Evolutionary conservation across 208 protist genomes (phyloP).

Genomic region (Acanthamoeba castellanii): DNA sequence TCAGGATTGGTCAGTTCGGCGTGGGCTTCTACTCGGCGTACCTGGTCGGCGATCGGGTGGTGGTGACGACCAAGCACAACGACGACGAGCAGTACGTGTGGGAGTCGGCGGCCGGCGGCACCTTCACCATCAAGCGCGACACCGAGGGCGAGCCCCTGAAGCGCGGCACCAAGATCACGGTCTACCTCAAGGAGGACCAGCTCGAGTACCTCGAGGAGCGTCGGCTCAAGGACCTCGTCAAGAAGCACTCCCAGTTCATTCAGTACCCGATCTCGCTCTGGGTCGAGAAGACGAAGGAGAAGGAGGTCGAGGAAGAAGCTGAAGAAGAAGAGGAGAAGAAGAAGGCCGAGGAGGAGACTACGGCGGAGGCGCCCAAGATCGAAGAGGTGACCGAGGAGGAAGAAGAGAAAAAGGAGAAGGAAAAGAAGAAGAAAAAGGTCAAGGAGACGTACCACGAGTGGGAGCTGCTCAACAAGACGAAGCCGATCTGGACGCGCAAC

Average conservation of each 20-base stretch:
- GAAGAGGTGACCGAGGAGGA: conserved; percentile 91
- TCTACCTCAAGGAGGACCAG: conserved; percentile 98
- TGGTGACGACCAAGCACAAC: conserved; percentile 98
- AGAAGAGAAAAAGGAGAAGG: conserved; percentile 73
- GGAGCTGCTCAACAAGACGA: conserved; percentile 98
- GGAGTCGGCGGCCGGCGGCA: conserved; percentile 97
- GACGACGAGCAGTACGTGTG: conserved; percentile 98
- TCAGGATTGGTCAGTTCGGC: conserved; percentile 99
- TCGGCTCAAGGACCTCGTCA: conserved; percentile 97
- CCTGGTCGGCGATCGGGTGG: conserved; percentile 98
- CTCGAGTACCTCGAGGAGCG: conserved; percentile 96
- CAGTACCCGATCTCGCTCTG: conserved; percentile 97
- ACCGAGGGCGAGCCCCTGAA: conserved; percentile 91
- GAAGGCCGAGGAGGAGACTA: conserved; percentile 81
- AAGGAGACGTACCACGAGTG: conserved; percentile 93
- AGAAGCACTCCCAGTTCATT: conserved; percentile 99
- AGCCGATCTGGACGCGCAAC: conserved; percentile 98
- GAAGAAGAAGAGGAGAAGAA: conserved; percentile 85
- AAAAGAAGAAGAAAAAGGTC: conserved; percentile 91
- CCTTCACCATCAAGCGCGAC: conserved; percentile 96
- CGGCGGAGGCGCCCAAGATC: conserved; percentile 84
- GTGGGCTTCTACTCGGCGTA: conserved; percentile 99
- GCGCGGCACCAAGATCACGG: conserved; percentile 97
- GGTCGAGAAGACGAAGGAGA: conserved; percentile 96
- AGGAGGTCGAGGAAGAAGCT: conserved; percentile 95